Conservation (phyloP, 2,329 filamentous ascomycete genomes). For the Venturia asperata region DNA sequence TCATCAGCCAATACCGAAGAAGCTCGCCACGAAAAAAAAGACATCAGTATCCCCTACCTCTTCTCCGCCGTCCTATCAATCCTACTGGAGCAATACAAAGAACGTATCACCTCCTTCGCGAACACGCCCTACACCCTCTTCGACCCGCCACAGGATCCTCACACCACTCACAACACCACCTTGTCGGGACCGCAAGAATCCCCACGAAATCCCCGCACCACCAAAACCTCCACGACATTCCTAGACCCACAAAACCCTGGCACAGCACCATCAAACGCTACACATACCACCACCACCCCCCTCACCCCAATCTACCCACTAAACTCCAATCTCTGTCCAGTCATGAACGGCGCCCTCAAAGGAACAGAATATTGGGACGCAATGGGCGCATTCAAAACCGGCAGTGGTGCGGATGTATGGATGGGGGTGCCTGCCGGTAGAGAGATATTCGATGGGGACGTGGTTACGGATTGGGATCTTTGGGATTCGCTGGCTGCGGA, state of each 20-base stretch:
- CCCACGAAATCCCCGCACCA: too few species aligned
- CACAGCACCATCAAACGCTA: too few species aligned
- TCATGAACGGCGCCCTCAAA: neutral
- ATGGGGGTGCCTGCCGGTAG: neutral
- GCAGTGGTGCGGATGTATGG: neutral
- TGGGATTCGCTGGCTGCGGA: neutral
- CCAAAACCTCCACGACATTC: too few species aligned
- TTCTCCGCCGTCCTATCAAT: constrained; percentile 6
- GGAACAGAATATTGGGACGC: neutral
- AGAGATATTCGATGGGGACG: neutral
- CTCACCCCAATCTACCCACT: neutral
- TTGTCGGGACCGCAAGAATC: too few species aligned
- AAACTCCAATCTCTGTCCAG: neutral
- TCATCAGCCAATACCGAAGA: neutral
- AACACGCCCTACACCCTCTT: neutral
- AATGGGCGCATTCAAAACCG: neutral
- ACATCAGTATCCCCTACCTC: neutral
- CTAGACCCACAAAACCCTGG: too few species aligned
- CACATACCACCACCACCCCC: neutral
- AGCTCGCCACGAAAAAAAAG: neutral
- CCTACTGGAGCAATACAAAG: neutral
- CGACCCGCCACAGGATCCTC: neutral
- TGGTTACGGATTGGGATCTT: neutral
- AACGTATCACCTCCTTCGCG: neutral
- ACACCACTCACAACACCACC: too few species aligned